Conservation (phyloP, 768 basidiomycete genomes). For the Chalciporus pseudorubinellus region DNA sequence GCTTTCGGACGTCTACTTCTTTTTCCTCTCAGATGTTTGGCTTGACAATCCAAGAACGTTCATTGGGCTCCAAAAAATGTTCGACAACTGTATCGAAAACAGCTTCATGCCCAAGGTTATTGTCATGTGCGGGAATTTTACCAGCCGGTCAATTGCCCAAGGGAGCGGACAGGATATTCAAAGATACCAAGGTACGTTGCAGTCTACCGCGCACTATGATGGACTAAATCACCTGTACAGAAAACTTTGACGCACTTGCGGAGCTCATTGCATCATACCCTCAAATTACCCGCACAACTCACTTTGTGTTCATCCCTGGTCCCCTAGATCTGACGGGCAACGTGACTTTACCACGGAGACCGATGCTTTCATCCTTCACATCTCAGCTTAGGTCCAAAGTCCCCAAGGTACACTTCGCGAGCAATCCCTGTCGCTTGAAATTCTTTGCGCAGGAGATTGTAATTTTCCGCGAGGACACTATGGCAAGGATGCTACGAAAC, state of each 20-base stretch:
- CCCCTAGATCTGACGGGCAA: constrained; percentile 87
- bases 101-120: constrained; percentile 86
- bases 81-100: constrained; percentile 87
- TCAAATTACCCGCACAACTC: constrained; percentile 68
- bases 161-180: constrained; percentile 78
- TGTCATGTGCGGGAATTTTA: constrained; percentile 94
- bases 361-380: constrained; percentile 74
- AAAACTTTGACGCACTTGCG: constrained; percentile 83
- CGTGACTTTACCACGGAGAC: constrained; percentile 74
- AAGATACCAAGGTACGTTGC: constrained; percentile 72
- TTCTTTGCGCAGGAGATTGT: constrained; percentile 97
- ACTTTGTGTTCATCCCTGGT: constrained; percentile 94
- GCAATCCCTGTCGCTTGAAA: constrained; percentile 91
- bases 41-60: constrained; percentile 86
- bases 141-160: constrained; percentile 74
- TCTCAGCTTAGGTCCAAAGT: constrained; percentile 67
- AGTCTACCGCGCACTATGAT: not conserved
- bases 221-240: constrained; percentile 39
- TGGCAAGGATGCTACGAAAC: constrained; percentile 93
- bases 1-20: constrained; percentile 77
- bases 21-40: constrained; percentile 95
- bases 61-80: constrained; percentile 74
- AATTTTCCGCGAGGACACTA: constrained; percentile 87
- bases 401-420: constrained; percentile 78
- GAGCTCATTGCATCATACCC: constrained; percentile 84